Base-by-base conservation (phyloP, 176 grass and related monocot species). In the Hordeum vulgare region DNA sequence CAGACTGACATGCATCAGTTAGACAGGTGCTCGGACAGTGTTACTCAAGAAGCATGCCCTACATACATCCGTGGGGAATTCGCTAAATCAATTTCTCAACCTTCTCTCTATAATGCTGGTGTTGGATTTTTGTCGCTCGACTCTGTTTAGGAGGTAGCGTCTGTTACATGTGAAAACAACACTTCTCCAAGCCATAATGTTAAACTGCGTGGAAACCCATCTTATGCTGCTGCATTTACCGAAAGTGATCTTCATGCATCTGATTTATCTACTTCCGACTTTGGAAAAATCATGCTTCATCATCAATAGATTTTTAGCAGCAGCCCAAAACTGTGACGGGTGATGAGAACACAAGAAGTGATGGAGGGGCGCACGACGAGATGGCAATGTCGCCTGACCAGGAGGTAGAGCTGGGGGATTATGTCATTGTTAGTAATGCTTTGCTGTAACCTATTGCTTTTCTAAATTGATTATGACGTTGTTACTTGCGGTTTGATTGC, bases 301-400 rank as follows among this genome's bases (percentile, higher is more conserved):
- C 76, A 70, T 53, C 53, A 34, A 53, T 86, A 61, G 56, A 79
- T 79, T 84, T 89, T 42, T 66, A 86, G 76, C 83, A 68, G 54
- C 57, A 11, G 9, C n/a, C 10, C 45, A 74, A 73, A 64, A 61
- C 73, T 51, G 61, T 65, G 68, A 77, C 28, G 57, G 82, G 49
- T 41, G 87, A 81, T 71, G 75, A 86, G 35, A 80, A 24, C 49
- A 86, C 64, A 40, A 84, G 59, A 66, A 74, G 35, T 10, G 71
- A 80, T n/a, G n/a, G n/a, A n/a, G n/a, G n/a, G n/a, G 92, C 69
- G 29, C 94, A 97, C 31, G 94, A 97, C 66, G 94, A 97, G 88
- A 85, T 66, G 74, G 92, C 88, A 17, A 88, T 97, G 85, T 97
- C 94, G 53, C 94, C 94, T 26, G 91, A 97, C 65, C 87, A 83